Percentiles rank a stretch among this genome's conserved stretches.
These are phyloP conservation scores for Podospora didyma DNA, from an alignment of 495 filamentous ascomycete species.

Conservation along the genomic window DNA sequence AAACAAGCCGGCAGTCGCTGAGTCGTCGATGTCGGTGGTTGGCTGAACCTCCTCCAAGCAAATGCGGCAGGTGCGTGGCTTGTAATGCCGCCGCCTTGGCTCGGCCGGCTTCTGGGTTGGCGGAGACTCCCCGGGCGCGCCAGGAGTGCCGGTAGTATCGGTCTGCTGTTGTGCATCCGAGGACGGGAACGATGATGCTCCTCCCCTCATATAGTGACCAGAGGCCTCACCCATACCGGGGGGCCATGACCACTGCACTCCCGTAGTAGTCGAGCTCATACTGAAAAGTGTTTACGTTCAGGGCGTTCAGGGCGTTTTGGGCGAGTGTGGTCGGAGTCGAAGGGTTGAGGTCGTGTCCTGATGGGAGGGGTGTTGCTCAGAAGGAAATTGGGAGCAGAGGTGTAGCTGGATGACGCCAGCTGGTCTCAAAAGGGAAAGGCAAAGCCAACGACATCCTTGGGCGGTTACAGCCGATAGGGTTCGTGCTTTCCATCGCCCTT, in stretches of 20 bases:
- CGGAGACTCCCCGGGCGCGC: no score
- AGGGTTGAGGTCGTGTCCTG: not conserved
- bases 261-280: not conserved
- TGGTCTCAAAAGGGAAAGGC: no score
- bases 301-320: not conserved
- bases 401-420: no score
- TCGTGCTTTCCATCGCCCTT: not conserved
- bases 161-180: not conserved
- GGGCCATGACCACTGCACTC: slow-evolving; percentile 16
- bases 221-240: slow-evolving; percentile 1
- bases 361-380: not conserved
- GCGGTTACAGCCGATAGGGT: not conserved
- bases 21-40: slow-evolving; percentile 62
- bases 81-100: slow-evolving; percentile 48
- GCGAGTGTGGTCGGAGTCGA: not conserved
- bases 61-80: slow-evolving; percentile 80
- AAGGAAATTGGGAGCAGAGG: not conserved
- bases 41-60: slow-evolving; percentile 83
- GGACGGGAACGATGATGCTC: not conserved
- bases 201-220: not conserved
- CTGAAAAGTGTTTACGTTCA: not conserved
- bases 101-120: slow-evolving; percentile 19
- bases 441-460: not conserved
- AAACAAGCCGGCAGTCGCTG: slow-evolving; percentile 59
- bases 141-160: not conserved